Evolutionary conservation across 306 rosid genomes (phyloP), one percentile per base, ranked within the genome.

Genomic region (Betula pendula): DNA sequence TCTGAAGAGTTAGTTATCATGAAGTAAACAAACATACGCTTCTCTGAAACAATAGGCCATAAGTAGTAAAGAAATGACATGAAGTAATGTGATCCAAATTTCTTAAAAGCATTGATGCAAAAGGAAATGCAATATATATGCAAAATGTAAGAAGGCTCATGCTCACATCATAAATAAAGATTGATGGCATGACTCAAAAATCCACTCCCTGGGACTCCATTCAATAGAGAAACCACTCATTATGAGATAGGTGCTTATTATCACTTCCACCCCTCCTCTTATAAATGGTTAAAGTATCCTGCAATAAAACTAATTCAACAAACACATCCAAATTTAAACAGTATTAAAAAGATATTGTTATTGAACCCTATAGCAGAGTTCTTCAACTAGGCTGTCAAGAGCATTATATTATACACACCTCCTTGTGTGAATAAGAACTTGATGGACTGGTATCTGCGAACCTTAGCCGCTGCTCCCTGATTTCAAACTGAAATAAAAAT

Each of bases 141-240:
- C 69, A 80, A 71, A 29, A 68, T 40, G 72, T 43, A 66, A 62
- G 72, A 51, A 77, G 33, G 81, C 71, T 71, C 22, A 73, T 75
- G 80, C 98, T 88, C 80, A 95, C 98, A 95, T 89, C 98, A 87
- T 85, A 95, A 75, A 84, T 95, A 95, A 66, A 95, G 98, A 81
- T 95, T 95, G 77, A 95, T 90, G 78, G 98, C 98, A 82, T 95
- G 98, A 87, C 96, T 92, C 86, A 95, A 87, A 86, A 95, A 95
- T 82, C 98, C 98, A 82, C 98, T 90, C 80, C 98, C 98, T 0
- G 89, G 97, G 45, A 95, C 97, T 82, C 98, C 98, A 78, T 92
- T 92, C 76, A 95, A 81, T 67, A 95, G 82, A 88, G 98, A 92
- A 95, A 80, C 98, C 98, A 95, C 74, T 88, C 95, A 76, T 90